Base-by-base conservation (phyloP, 2,329 filamentous ascomycete genomes). In the Aulographum hederae region DNA sequence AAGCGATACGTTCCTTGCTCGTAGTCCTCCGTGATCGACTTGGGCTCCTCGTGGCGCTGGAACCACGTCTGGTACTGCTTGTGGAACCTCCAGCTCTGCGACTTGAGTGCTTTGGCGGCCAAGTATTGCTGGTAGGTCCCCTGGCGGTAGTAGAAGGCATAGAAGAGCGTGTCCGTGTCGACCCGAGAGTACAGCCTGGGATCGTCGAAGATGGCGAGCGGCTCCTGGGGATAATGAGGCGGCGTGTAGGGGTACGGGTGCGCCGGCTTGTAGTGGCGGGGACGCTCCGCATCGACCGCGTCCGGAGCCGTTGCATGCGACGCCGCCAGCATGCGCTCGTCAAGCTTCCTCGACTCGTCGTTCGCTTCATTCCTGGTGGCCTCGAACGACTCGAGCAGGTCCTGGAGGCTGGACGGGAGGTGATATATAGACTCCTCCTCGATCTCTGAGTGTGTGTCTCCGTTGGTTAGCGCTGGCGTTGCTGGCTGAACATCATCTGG, bases 21-120 rank as follows among this genome's bases (percentile, higher is more conserved):
- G 50, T 82, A 95, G 57, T 98, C 89, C 55, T 98, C 89, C 0
- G 89, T 95, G 48, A 98, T 98, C 44, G 75, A 85, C 64, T 98
- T 98, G 13, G 89, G 89, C 60, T 98, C 89, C 50, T 98, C 89
- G 43, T 98, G 89, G 32, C 89, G 70, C 56, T 98, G 89, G 49
- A 98, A 98, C 89, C 89, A 98, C 1, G 89, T 98, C 55, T 56
- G 89, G 51, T 98, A 98, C 54, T 95, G 89, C 63, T 98, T 98
- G 60, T 98, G 89, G 53, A 98, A 98, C 34, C 89, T 71, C 89
- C 89, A 98, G 55, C 85, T 94, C 56, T 98, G 89, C 42, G 86
- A 80, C 59, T 98, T 98, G 32, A 98, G 61, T n/a, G 89, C 82
- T 56, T 92, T 93, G 11, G 89, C 89, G 2, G 89, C 84, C 36